These are phyloP conservation scores for Eremomyces bilateralis DNA, from an alignment of 495 filamentous ascomycete species.

Conservation along the genomic window DNA sequence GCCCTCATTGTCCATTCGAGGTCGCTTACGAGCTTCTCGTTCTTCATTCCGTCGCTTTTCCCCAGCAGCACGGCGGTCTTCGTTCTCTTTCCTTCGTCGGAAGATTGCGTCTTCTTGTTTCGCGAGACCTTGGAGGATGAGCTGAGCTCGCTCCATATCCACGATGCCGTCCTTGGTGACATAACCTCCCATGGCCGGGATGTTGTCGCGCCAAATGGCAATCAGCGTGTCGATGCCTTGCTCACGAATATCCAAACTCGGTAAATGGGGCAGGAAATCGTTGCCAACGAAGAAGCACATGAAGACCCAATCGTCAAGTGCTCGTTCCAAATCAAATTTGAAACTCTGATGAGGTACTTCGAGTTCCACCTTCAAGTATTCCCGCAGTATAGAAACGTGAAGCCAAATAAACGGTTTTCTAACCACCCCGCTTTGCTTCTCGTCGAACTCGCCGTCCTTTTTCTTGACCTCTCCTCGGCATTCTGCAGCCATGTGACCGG, in stretches of 20 bases:
- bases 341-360: constrained; percentile 59
- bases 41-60: constrained; percentile 56
- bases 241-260: constrained; percentile 89
- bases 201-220: constrained; percentile 84
- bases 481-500: constrained; percentile 64
- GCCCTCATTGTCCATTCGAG: constrained; percentile 11
- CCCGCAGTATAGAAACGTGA: constrained; percentile 72
- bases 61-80: constrained; percentile 59
- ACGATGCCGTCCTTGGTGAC: constrained; percentile 87
- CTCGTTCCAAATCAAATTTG: constrained; percentile 74
- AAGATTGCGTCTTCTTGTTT: constrained; percentile 96
- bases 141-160: constrained; percentile 65
- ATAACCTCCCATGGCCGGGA: constrained; percentile 82
- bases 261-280: constrained; percentile 93
- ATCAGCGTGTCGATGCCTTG: constrained; percentile 92
- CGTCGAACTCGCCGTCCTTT: constrained; percentile 66
- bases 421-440: constrained; percentile 46
- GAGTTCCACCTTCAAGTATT: constrained; percentile 84
- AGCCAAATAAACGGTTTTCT: constrained; percentile 96
- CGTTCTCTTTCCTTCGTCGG: constrained; percentile 53
- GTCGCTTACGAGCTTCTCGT: constrained; percentile 33
- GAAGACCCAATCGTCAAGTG: constrained; percentile 99
- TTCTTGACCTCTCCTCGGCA: constrained; percentile 68
- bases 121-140: constrained; percentile 70
- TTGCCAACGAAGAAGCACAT: constrained; percentile 99